Percentiles rank a stretch among this genome's conserved stretches.
These are phyloP conservation scores for Pisolithus orientalis DNA, from an alignment of 768 basidiomycete species.

Conservation along the genomic window DNA sequence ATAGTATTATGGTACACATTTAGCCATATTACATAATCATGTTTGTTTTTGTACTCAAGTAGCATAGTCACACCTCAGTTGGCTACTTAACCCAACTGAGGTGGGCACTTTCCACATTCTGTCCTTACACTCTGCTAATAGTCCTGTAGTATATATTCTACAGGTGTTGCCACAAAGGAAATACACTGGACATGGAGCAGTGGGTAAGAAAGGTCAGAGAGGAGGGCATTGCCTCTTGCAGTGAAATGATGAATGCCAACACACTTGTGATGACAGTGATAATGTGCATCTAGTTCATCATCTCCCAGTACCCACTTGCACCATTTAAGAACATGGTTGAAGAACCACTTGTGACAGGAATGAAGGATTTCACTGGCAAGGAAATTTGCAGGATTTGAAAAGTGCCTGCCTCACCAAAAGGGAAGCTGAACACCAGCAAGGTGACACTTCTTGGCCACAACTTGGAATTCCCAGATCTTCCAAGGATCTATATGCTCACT, in stretches of 20 bases:
- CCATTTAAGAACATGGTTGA: slow-evolving; percentile 9
- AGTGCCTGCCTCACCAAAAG: slow-evolving; percentile 19
- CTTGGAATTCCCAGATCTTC: slow-evolving; percentile 21
- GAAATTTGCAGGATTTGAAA: slow-evolving; percentile 12
- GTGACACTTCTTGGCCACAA: slow-evolving; percentile 10
- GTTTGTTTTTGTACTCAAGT: too few species aligned
- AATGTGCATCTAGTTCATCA: background rate
- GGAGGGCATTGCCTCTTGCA: background rate
- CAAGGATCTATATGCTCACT: slow-evolving; percentile 12
- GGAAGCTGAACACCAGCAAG: slow-evolving; percentile 27
- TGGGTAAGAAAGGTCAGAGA: background rate
- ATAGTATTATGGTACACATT: too few species aligned
- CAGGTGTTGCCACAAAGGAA: too few species aligned
- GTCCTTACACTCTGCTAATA: too few species aligned
- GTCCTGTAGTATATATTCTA: background rate
- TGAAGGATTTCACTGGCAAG: slow-evolving; percentile 17
- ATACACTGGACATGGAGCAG: too few species aligned
- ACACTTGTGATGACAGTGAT: slow-evolving; percentile 2
- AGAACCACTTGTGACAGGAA: slow-evolving; percentile 7
- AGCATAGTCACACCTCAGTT: too few species aligned
- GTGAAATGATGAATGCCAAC: slow-evolving; percentile 32
- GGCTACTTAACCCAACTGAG: too few species aligned
- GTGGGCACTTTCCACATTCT: too few species aligned
- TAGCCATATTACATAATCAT: too few species aligned
- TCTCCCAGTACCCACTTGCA: slow-evolving; percentile 2